These are phyloP conservation scores for Cladosporium sp. DNA, from an alignment of 2,329 filamentous ascomycete genomes.

Conservation along the genomic window DNA sequence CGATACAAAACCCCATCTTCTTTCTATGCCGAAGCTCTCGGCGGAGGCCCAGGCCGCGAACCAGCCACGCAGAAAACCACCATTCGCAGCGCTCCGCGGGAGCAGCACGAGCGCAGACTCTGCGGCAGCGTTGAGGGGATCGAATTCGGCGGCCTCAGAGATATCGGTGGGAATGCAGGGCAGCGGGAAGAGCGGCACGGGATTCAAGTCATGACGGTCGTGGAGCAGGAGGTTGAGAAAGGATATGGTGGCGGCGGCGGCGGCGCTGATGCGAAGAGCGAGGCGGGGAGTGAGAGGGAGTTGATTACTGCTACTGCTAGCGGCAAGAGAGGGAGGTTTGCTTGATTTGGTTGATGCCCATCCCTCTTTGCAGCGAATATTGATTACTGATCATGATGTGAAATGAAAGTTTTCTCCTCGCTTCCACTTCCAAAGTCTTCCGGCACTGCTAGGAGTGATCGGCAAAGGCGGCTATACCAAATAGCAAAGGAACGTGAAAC, in stretches of 20 bases:
- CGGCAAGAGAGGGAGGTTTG: neutral
- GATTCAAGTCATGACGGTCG: constrained; percentile 26
- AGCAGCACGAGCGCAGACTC: neutral
- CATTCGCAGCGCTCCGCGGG: neutral
- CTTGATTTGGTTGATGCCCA: neutral
- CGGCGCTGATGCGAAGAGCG: constrained; percentile 15
- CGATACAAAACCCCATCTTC: neutral
- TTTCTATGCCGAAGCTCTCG: neutral
- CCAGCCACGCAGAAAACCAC: neutral
- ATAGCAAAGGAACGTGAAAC: neutral
- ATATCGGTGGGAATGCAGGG: neutral
- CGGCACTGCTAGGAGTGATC: too few relatives aligned
- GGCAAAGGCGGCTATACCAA: too few relatives aligned
- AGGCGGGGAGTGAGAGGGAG: constrained; percentile 20
- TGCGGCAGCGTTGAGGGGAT: constrained; percentile 8
- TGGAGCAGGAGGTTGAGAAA: constrained; percentile 25
- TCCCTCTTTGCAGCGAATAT: too few relatives aligned
- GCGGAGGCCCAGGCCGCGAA: neutral
- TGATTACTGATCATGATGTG: too few relatives aligned
- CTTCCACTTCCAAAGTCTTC: too few relatives aligned
- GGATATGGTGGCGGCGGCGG: neutral
- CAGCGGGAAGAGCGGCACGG: constrained; percentile 25
- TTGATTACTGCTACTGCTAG: neutral
- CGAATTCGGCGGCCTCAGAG: constrained; percentile 3
- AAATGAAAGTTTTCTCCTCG: too few relatives aligned